Conservation (phyloP, 2,329 filamentous ascomycete species). For the Scedosporium aurantiacum region DNA sequence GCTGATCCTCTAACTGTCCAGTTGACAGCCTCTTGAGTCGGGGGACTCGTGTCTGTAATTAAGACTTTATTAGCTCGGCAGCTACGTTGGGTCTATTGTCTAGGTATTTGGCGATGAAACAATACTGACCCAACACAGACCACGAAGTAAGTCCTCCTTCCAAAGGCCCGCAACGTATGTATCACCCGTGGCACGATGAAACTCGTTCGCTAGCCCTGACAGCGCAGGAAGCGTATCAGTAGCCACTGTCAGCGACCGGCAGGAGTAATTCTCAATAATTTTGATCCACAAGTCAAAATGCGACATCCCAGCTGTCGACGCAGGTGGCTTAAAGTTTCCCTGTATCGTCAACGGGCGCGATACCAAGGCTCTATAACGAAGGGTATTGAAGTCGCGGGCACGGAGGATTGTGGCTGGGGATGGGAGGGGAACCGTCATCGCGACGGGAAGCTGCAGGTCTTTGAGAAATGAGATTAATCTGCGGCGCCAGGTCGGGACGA, state of each 20-base stretch:
- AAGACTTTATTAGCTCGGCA: background rate
- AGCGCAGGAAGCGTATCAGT: background rate
- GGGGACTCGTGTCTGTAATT: background rate
- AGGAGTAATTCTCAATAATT: background rate
- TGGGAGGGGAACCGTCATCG: background rate
- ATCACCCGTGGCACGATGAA: background rate
- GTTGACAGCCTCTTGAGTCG: background rate
- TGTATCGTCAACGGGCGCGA: background rate
- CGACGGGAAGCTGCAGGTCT: background rate
- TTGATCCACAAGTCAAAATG: conserved; percentile 1
- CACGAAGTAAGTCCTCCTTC: background rate
- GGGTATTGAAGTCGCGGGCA: background rate
- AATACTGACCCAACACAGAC: background rate
- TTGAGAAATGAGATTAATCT: background rate
- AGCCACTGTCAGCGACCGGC: background rate
- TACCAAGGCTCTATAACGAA: background rate
- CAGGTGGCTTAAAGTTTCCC: background rate
- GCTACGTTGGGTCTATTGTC: background rate
- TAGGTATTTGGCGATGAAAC: background rate
- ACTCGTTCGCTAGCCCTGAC: background rate
- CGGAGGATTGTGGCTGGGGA: background rate
- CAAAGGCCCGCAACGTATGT: background rate
- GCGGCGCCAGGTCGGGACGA: background rate
- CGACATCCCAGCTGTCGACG: background rate
- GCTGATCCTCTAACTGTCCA: background rate